These are phyloP conservation scores for Didymella exigua DNA, from an alignment of 2,329 filamentous ascomycete genomes.

Conservation along the genomic window DNA sequence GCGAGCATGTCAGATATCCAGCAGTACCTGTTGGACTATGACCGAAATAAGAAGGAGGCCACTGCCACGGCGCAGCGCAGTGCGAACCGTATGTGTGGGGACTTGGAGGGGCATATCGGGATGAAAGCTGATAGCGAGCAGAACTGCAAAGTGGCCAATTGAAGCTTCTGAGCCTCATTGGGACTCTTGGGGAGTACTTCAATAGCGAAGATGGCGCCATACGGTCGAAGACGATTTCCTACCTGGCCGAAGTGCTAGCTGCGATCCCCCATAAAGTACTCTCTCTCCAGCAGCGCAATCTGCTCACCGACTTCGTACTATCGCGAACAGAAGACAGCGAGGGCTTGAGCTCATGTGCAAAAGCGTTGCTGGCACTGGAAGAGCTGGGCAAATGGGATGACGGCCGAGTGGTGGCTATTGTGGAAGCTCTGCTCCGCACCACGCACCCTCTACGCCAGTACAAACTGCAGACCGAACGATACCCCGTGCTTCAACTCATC, in stretches of 20 bases:
- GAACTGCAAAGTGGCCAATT: slow-evolving; percentile 65
- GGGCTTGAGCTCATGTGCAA: slow-evolving; percentile 62
- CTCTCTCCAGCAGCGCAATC: slow-evolving; percentile 63
- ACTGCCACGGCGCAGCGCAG: slow-evolving; percentile 51
- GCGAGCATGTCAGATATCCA: slow-evolving; percentile 58
- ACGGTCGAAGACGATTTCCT: slow-evolving; percentile 63
- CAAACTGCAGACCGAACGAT: slow-evolving; percentile 65
- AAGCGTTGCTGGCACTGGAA: slow-evolving; percentile 64
- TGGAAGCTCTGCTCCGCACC: slow-evolving; percentile 58
- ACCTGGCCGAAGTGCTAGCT: slow-evolving; percentile 58
- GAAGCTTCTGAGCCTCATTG: slow-evolving; percentile 66
- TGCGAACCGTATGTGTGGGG: slow-evolving; percentile 45
- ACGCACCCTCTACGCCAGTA: slow-evolving; percentile 65
- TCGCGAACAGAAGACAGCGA: slow-evolving; percentile 64
- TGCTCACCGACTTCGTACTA: slow-evolving; percentile 68
- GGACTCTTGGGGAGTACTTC: slow-evolving; percentile 69
- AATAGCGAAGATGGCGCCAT: slow-evolving; percentile 67
- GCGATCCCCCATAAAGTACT: slow-evolving; percentile 61
- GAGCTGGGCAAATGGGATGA: slow-evolving; percentile 64
- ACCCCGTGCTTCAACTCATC: slow-evolving; percentile 66
- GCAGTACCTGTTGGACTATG: slow-evolving; percentile 58
- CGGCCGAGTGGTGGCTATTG: slow-evolving; percentile 59
- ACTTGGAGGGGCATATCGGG: slow-evolving; percentile 17
- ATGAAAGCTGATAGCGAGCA: slow-evolving; percentile 40
- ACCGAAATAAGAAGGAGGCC: slow-evolving; percentile 56